phyloP scores from a whole-genome alignment of 2,329 filamentous ascomycete species.

The Ophiostoma quercus region DNA sequence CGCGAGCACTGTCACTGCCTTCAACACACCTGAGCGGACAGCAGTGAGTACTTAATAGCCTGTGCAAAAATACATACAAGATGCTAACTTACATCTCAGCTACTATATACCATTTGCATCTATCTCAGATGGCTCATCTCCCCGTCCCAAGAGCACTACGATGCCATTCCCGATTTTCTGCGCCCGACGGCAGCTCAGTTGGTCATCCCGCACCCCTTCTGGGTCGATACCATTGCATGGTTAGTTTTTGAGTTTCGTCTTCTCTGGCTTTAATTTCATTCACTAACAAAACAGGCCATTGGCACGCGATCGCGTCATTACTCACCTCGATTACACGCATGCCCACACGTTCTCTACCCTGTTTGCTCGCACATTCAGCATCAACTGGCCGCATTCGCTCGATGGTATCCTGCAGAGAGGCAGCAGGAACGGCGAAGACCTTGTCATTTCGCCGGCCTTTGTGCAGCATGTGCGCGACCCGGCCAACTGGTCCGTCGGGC shows the following conservation, averaged over 20 bases:
- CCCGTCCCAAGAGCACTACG: constrained; percentile 22
- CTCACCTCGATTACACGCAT: constrained; percentile 20
- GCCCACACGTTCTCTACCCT: constrained; percentile 18
- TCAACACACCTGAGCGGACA: constrained; percentile 18
- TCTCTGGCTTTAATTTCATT: no score
- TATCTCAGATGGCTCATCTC: constrained; percentile 23
- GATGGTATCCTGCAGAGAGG: constrained; percentile 21
- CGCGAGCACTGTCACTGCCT: constrained; percentile 17
- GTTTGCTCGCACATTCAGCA: constrained; percentile 16
- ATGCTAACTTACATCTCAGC: background rate
- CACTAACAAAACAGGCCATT: constrained; percentile 16
- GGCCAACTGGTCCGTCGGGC: constrained; percentile 23
- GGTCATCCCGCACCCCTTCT: constrained; percentile 23
- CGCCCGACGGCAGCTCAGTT: constrained; percentile 21
- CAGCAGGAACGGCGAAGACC: constrained; percentile 11
- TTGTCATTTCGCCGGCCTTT: constrained; percentile 21
- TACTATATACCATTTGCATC: constrained; percentile 22
- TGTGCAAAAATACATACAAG: background rate
- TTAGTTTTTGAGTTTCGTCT: background rate
- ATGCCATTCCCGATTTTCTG: constrained; percentile 23
- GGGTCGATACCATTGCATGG: constrained; percentile 22
- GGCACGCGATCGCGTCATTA: constrained; percentile 22
- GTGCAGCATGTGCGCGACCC: constrained; percentile 22
- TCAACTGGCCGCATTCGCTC: constrained; percentile 20
- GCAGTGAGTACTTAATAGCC: constrained; percentile 6